Evolutionary conservation across 345 rosid genomes (phyloP).

Genomic region (Eucalyptus sp.): DNA sequence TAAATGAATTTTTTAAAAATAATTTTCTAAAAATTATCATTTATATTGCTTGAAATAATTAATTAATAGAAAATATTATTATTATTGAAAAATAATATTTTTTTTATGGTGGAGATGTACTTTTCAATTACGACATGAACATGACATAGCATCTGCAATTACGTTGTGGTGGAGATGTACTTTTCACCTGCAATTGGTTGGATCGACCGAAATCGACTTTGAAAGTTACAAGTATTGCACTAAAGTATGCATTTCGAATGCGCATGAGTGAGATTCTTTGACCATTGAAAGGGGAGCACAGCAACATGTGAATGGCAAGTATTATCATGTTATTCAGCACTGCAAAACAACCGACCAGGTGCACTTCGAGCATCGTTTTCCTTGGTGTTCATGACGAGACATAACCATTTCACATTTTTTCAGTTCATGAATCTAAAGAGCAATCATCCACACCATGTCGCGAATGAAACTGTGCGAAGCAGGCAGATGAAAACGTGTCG

Average conservation of each 20-base stretch:
- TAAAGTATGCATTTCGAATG: background rate
- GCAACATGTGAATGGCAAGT: background rate
- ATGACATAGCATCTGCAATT: background rate
- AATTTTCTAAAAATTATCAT: no score
- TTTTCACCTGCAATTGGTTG: background rate
- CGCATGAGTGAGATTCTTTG: background rate
- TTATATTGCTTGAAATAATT: no score
- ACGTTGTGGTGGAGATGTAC: background rate
- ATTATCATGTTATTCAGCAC: background rate
- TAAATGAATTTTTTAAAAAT: no score
- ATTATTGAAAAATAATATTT: no score
- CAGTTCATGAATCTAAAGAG: background rate
- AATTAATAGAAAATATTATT: no score
- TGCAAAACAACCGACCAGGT: background rate
- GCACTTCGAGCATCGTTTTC: background rate
- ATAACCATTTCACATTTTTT: background rate
- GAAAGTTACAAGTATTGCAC: background rate
- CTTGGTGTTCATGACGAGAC: background rate
- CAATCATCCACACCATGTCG: background rate
- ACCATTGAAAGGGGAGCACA: background rate
- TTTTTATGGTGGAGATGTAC: no score
- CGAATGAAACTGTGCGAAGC: background rate
- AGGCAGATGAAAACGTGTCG: background rate
- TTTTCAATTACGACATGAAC: background rate
- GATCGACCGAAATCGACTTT: background rate